Evolutionary conservation across 2,329 filamentous ascomycete genomes (phyloP), one percentile per base, ranked within the genome.

Genomic region (Sporothrix luriei): DNA sequence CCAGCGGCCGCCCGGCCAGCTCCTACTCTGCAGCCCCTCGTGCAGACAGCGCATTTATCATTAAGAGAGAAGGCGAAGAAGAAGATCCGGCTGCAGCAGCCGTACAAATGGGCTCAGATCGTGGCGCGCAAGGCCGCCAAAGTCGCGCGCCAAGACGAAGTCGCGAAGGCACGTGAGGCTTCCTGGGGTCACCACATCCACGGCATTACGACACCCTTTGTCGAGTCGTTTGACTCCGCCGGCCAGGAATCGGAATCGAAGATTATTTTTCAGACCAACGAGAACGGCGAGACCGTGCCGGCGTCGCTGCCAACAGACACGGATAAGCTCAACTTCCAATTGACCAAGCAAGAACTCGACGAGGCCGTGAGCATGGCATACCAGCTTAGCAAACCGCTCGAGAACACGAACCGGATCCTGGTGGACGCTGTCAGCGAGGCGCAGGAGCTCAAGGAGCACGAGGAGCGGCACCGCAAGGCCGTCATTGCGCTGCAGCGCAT

Each of bases 51-150:
- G 65, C 87, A 87, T 74, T 78, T 89, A 26, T 87, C 88, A 51
- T 81, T 81, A 66, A 84, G 87, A 74, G 86, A 91, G 74, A 87
- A 87, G 80, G 88, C 88, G 78, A 85, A 87, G 80, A 88, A 88
- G 78, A 85, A 87, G 71, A 84, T 86, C 72, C 86, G 86, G 71
- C 88, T 90, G 77, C 87, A 88, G 77, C 93, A 98, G 75, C 93
- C 93, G 0, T 97, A 96, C 78, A 85, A 90, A 71, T 87, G 91
- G 80, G 90, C 90, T 3, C 92, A 96, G 79, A 89, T 92, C 43
- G 87, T 91, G 76, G 92, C 93, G 78, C 90, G 92, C 72, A 97
- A 94, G 80, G 88, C 90, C 13, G 92, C 91, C 74, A 97, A 97
- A 77, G 78, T 94, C 59, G 87, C 90, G 76, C 88, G 92, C 66